Evolutionary conservation across 2,329 filamentous ascomycete species (phyloP), one percentile per base, ranked within the genome.

Genomic region (Trichophyton mentagrophytes): DNA sequence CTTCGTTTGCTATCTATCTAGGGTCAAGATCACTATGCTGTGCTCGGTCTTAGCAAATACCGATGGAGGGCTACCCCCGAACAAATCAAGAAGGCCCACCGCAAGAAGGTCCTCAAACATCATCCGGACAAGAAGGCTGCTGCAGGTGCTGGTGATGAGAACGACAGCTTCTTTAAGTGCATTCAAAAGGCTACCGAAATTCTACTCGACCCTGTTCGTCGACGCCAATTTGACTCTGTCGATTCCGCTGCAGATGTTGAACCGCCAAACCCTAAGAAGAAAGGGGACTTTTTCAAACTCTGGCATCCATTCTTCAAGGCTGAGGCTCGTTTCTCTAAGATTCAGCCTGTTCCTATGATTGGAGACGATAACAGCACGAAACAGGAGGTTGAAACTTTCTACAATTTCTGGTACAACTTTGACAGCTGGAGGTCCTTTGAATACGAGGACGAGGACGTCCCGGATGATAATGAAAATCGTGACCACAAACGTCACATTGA

Each of bases 321-420:
- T 46, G 93, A 99, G 78, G 88, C 79, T 11, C 90, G 93, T 65
- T 99, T 99, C 84, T 95, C 89, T 75, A 93, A 90, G 76, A 81
- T 76, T 63, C 89, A 95, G 73, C 92, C 92, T 5, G 93, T 96
- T 2, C 95, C 93, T 4, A 78, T 82, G 68, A 85, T 99, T 62
- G 93, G 93, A 64, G 83, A 89, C 71, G 89, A 89, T 66, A 87
- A 95, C 66, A 86, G 88, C 71, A 84, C 84, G 69, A 89, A 91
- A 77, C 89, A 95, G 71, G 86, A 96, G 7, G 93, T 99, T 55
- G 91, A 97, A 72, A 80, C 81, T 60, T 99, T 99, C 77, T 99
- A 99, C 84, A 96, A 99, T 82, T 99, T 97, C 81, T 99, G 89
- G 87, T 99, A 97, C 82, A 95, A 92, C 82, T 95, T 99, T 70